Base-by-base conservation (phyloP, 192 early-diverging fungal species). In the Umbelopsis isabellina region DNA sequence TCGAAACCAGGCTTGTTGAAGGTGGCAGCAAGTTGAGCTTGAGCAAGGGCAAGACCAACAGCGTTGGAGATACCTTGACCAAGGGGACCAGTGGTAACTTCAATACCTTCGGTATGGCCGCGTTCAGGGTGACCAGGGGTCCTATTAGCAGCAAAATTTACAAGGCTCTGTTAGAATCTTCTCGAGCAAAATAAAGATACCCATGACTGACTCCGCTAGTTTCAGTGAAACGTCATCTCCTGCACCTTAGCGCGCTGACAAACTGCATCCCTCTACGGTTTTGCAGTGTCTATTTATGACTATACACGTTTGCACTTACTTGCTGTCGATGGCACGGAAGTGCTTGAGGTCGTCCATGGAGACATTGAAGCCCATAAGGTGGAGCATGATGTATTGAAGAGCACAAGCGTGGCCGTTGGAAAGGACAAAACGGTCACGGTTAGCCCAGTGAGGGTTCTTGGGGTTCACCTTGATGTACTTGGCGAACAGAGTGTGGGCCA, bases 401-500 rank as follows among this genome's bases (percentile, higher is more conserved):
- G 89, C 94, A 74, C 96, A 97, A n/a, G 79, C 97, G 81, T 99
- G 97, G 27, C 97, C 97, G 81, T 97, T 97, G 51, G 96, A 98
- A 68, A 99, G 86, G 18, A 99, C 92, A 71, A 99, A 99, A 37
- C 97, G 95, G 80, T 99, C 96, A 52, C 95, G 92, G 80, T 95
- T 96, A 72, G 92, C 76, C 95, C 96, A 98, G 66, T 89, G 74
- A 71, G 94, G 93, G 83, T 97, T 89, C 77, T 86, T 86, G 67
- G 97, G 96, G 85, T 95, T 94, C 68, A 82, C 86, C 61, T 83
- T 89, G 77, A 98, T 86, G 79, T 90, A 91, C 49, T 83, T 84
- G n/a, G 90, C 89, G 78, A 95, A 99, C 50, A 98, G 80, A 50
- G 92, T 83, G 68, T 97, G 92, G 13, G 92, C 93, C 88, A 99